Conservation (phyloP, 1,139 yeast species). For the Zygosaccharomyces sapae region DNA sequence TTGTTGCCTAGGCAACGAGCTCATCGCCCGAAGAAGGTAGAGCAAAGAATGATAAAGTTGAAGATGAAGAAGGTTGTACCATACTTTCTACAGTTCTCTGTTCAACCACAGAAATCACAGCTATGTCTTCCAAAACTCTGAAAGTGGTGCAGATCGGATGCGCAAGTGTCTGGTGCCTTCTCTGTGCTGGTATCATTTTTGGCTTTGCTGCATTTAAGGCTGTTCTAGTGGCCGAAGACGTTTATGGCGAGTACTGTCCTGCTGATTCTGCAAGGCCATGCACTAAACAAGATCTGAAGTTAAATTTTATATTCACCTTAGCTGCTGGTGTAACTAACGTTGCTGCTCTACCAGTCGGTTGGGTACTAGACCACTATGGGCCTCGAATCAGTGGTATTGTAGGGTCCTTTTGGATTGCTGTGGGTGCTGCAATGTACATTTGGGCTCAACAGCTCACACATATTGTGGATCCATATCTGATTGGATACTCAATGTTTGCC, state of each 20-base stretch:
- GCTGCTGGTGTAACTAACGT: conserved; percentile 88
- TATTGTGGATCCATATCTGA: conserved; percentile 53
- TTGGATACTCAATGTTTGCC: conserved; percentile 66
- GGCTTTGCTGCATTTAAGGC: conserved; percentile 95
- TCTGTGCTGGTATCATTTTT: conserved; percentile 91
- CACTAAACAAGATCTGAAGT: conserved; percentile 68
- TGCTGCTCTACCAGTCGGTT: conserved; percentile 77
- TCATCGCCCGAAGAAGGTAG: background rate
- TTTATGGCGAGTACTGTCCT: conserved; percentile 61
- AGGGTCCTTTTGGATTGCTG: conserved; percentile 56
- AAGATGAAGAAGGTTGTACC: background rate
- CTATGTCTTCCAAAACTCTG: conserved; percentile 6
- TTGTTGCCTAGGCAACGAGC: conserved; percentile 5
- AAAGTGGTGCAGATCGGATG: conserved; percentile 48
- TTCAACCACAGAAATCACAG: background rate
- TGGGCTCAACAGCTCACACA: conserved; percentile 13
- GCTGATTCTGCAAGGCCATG: conserved; percentile 42
- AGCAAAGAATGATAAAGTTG: background rate
- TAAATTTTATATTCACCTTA: conserved; percentile 76
- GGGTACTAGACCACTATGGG: conserved; percentile 70
- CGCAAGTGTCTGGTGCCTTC: conserved; percentile 79
- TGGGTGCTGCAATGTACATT: conserved; percentile 50
- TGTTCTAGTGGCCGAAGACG: conserved; percentile 66
- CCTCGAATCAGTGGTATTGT: conserved; percentile 75
- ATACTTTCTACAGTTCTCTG: background rate